Base-by-base conservation (phyloP, 352 stramenopile species). In the Plasmopara viticola region DNA sequence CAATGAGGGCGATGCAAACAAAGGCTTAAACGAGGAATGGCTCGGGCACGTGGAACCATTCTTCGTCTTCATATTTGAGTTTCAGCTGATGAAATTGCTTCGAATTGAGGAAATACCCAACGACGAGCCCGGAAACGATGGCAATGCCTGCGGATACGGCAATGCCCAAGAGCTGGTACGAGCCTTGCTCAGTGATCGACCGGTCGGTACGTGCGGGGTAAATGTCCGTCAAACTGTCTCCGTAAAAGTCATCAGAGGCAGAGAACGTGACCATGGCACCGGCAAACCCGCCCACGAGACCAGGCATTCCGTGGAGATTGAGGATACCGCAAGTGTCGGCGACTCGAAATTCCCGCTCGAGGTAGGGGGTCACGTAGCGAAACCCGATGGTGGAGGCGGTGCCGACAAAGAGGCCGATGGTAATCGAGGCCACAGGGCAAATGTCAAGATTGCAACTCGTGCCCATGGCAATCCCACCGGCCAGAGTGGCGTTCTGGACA, bases 401-500 rank as follows among this genome's bases (percentile, higher is more conserved):
- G 0, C 77, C 77, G 6, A 78, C 74, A 29, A 86, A 58, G 0
- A 83, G 46, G n/a, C 77, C 79, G 5, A 85, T 47, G 0, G 77
- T 61, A 14, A 89, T 58, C 0, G 75, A 55, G 5, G 62, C 81
- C 1, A 64, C 78, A 13, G 83, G 83, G 57, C 72, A 77, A 54
- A 94, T 76, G 2, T 68, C 65, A 5, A 95, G 64, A 51, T 88
- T 78, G 41, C 78, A 89, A 9, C 79, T 64, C 9, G 68, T 71
- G 4, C 85, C 85, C 72, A 93, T 87, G 9, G 85, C 79, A 15
- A 95, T 83, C 25, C 83, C 85, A 13, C 85, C 85, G 0, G 85
- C 85, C 7, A 95, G 67, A 13, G 83, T 94, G 13, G 85, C 83
- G 50, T 95, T 95, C 34, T 87, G 74, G 9, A 95, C 37, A 54